Conservation (phyloP, 106 monocot species). For the Iris macrosiphon region DNA sequence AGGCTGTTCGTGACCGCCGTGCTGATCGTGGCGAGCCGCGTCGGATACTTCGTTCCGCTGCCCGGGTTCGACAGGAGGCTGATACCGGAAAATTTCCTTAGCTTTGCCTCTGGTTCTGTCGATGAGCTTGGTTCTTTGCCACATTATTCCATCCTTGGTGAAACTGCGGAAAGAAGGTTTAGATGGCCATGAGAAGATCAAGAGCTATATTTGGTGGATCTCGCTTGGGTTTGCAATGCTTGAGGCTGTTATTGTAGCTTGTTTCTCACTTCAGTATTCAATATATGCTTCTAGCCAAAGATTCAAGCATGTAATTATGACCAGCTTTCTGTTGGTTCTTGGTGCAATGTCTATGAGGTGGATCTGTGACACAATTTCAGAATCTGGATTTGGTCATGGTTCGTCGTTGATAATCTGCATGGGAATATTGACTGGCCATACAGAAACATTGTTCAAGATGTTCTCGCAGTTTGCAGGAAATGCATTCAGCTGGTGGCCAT, state of each 20-base stretch:
- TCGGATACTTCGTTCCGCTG: too few species aligned
- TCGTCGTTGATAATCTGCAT: conserved; percentile 85
- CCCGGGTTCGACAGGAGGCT: too few species aligned
- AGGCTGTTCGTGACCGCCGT: too few species aligned
- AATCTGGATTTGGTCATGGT: conserved; percentile 90
- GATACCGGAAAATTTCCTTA: too few species aligned
- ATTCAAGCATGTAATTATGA: conserved; percentile 70
- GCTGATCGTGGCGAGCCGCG: too few species aligned
- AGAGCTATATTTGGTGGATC: conserved; percentile 99
- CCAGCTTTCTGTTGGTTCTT: conserved; percentile 86
- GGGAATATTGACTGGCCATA: conserved; percentile 93
- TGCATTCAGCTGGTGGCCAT: conserved; percentile 43
- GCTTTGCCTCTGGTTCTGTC: too few species aligned
- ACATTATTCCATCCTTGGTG: conserved; percentile 79
- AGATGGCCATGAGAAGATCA: conserved; percentile 99
- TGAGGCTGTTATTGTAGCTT: conserved; percentile 75
- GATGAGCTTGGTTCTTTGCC: conserved; percentile 94
- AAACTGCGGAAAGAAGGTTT: conserved; percentile 97
- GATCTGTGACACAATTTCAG: conserved; percentile 97
- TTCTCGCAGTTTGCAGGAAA: conserved; percentile 82
- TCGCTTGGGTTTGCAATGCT: conserved; percentile 83
- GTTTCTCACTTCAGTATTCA: conserved; percentile 89
- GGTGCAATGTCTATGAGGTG: conserved; percentile 96
- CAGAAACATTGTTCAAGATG: conserved; percentile 88
- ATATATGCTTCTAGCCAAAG: conserved; percentile 85